phyloP scores from a whole-genome alignment of 371 early-diverging fungal species.

The Rhizomucor pusillus region DNA sequence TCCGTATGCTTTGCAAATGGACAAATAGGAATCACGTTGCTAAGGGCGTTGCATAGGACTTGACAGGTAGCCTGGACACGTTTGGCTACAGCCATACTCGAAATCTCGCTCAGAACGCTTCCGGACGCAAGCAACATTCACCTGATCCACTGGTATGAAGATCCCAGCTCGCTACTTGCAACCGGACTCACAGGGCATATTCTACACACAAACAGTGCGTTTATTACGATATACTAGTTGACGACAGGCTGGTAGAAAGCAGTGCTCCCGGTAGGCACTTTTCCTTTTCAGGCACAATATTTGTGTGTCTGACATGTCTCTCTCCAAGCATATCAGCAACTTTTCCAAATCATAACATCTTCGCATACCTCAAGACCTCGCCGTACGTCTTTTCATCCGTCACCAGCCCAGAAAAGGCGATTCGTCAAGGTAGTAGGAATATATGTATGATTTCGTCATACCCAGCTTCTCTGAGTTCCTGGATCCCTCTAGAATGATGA shows the following conservation, averaged over 20 bases:
- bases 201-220: slow-evolving; percentile 6
- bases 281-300: not conserved
- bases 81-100: slow-evolving; percentile 9
- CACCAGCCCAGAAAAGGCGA: slow-evolving; percentile 7
- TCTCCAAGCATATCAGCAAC: slow-evolving; percentile 5
- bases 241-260: slow-evolving; percentile 4
- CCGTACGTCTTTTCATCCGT: slow-evolving; percentile 2
- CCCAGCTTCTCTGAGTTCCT: not conserved
- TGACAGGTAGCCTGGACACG: slow-evolving; percentile 1
- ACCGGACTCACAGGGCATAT: no score
- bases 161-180: no score
- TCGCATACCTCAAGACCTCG: slow-evolving; percentile 1
- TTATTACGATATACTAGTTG: slow-evolving; percentile 13
- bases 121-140: no score
- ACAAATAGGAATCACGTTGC: not conserved
- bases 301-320: not conserved
- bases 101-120: slow-evolving; percentile 1
- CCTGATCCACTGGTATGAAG: slow-evolving; percentile 8
- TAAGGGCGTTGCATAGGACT: slow-evolving; percentile 23
- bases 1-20: not conserved
- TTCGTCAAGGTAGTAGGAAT: slow-evolving; percentile 12
- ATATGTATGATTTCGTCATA: no score
- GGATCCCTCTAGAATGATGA: slow-evolving; percentile 15
- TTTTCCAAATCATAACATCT: slow-evolving; percentile 5
- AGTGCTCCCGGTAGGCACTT: not conserved